Base-by-base conservation (phyloP, 768 basidiomycete species). In the Gloeophyllum trabeum region DNA sequence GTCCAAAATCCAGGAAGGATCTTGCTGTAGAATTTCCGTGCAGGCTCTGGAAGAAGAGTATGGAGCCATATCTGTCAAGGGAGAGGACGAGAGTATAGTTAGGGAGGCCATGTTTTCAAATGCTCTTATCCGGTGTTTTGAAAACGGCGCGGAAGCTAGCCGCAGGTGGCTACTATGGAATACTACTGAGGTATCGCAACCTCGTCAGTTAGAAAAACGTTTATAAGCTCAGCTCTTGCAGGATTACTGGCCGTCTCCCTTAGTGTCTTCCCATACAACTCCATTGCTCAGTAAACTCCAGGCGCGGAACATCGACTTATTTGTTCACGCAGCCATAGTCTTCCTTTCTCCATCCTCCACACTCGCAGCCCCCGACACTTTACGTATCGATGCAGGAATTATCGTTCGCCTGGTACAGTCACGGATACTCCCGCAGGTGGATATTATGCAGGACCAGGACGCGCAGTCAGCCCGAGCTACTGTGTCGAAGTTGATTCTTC, bases 91-190 rank as follows among this genome's bases (percentile, higher is more conserved):
- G 4, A 66, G 68, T 35, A 55, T 64, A 40, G 54, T 76, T 7
- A 48, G 72, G 19, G 70, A 76, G 32, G 66, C 67, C 5, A 53
- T 80, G n/a, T 56, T 69, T 3, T 59, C 60, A 16, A 63, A 67
- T 43, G 59, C 60, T 21, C 43, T 64, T 19, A 48, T 64, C 12
- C 48, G 55, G 4, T 78, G 74, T 49, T 52, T 80, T 22, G 75
- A 77, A 48, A 62, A 70, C 28, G 70, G 69, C 24, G 54, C 62
- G 3, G 57, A 67, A 18, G 56, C 57, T 0, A 60, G 61, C n/a
- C 65, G 73, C 12, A 56, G 66, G 39, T 78, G 75, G 73, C 52
- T 75, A 10, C 49, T 82, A 19, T 59, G 63, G 30, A 62, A 71
- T 43, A 51, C 62, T 0, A 43, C 73, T n/a, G 67, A 81, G 63